phyloP scores from a whole-genome alignment of 768 basidiomycete species.

The Candolleomyces efflorescens region DNA sequence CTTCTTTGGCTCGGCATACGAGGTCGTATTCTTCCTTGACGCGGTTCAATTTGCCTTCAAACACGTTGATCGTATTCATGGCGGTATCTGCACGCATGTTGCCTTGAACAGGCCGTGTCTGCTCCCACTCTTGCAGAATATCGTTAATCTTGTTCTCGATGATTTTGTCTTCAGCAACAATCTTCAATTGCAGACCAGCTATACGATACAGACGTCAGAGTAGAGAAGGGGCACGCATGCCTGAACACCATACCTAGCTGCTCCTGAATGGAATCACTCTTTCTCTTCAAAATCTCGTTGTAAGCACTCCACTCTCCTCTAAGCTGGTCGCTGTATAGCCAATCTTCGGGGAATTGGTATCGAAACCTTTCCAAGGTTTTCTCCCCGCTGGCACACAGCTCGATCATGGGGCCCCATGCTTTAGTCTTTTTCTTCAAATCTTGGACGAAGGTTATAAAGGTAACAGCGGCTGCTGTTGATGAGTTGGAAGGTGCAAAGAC shows the following conservation, averaged over 20 bases:
- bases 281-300: constrained; percentile 95
- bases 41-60: constrained; percentile 85
- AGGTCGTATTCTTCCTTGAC: constrained; percentile 95
- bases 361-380: constrained; percentile 96
- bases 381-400: constrained; percentile 90
- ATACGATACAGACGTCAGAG: not conserved
- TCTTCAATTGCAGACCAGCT: constrained; percentile 98
- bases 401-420: constrained; percentile 96
- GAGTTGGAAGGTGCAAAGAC: constrained; percentile 75
- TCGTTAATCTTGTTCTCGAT: constrained; percentile 95
- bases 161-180: constrained; percentile 99
- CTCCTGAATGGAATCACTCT: constrained; percentile 98
- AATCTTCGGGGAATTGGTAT: constrained; percentile 95
- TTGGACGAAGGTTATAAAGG: constrained; percentile 99
- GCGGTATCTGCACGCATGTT: constrained; percentile 95
- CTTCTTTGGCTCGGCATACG: constrained; percentile 94
- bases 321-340: constrained; percentile 98
- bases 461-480: constrained; percentile 96
- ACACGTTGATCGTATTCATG: constrained; percentile 93
- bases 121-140: constrained; percentile 89
- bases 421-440: constrained; percentile 97
- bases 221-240: not conserved
- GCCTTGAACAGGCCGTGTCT: constrained; percentile 94
- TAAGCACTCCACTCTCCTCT: constrained; percentile 98
- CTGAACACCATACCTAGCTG: constrained; percentile 68